Base-by-base conservation (phyloP, 73 alveolate species). In the Symbiodinium natans region DNA sequence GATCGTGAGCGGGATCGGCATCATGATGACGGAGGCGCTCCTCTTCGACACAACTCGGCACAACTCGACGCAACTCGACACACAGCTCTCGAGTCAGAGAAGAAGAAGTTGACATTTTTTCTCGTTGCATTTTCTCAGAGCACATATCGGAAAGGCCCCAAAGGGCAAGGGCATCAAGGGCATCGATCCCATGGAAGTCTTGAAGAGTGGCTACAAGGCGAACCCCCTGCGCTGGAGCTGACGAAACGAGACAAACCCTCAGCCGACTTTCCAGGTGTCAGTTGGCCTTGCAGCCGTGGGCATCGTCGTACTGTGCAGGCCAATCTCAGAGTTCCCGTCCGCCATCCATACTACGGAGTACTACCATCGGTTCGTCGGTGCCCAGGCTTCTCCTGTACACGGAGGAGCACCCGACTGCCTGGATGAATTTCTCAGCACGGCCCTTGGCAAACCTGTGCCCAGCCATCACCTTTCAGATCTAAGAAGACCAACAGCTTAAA, bases 191-290 rank as follows among this genome's bases (percentile, higher is more conserved):
- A 89, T 89, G 95, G 95, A 89, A 68, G 95, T 89, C 34, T 59
- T 89, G 38, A 89, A 89, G 86, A 89, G 95, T 29, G 95, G 95
- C 31, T 89, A 89, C 95, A 89, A 89, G 86, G 86, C 41, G 82
- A 21, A 31, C 43, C 80, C 71, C 38, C 38, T 7, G 68, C 21
- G 68, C 68, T 13, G 9, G 59, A 13, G 59, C 59, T 46, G 59
- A 13, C 59, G 17, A 21, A 13, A 13, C 59, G 56, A 8, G 56
- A 43, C 56, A n/a, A n/a, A n/a, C n/a, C n/a, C n/a, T n/a, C n/a
- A n/a, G 59, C 21, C 59, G 15, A 31, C 38, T 68, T 23, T 4
- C 11, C 82, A 33, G 52, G 52, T 39, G 21, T 77, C 41, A 77
- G 92, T 82, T 36, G 92, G 92, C 46, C 46, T 82, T 43, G 95